Evolutionary conservation across 2,329 filamentous ascomycete species (phyloP), one percentile per base, ranked within the genome.

Genomic region (Penicillium sp.): DNA sequence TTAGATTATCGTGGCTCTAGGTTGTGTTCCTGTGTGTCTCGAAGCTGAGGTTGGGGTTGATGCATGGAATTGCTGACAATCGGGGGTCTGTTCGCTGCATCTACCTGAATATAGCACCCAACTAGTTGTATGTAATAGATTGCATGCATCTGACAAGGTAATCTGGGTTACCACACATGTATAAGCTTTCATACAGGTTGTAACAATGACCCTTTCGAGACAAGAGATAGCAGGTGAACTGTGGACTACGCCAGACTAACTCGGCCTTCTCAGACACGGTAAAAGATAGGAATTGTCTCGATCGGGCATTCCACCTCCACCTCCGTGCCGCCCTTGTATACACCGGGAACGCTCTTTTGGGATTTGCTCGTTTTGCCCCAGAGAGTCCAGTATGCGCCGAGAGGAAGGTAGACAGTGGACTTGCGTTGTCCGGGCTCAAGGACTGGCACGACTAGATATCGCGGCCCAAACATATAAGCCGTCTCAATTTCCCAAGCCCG

Each of bases 401-500:
- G 59, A 0, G 85, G 84, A 21, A 87, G 67, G 64, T 87, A 87
- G 0, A 82, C 79, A 5, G 67, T 71, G 5, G 74, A 73, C 29
- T 66, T 76, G 11, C 67, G 72, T 61, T 79, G 69, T 0, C 79
- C 79, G 0, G 81, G 67, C n/a, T 75, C 64, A 51, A 88, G 62
- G 0, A 88, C 76, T 0, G 86, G 85, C 11, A 77, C 81, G 7
- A 81, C 78, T 13, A 88, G 71, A 63, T 87, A 88, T 64, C 79
- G 81, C 14, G 71, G 64, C 0, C 86, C 86, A 62, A 81, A 89
- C 79, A 89, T 83, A 64, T 88, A 88, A 72, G 87, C 80, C 28
- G 79, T 79, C 48, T 84, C 82, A 3, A 86, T 65, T 4, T 79
- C 75, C 86, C 86, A 88, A 14, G 77, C 74, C 52, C 64, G 68